Conservation (phyloP, 2,329 filamentous ascomycete genomes). For the Colletotrichum sp. region DNA sequence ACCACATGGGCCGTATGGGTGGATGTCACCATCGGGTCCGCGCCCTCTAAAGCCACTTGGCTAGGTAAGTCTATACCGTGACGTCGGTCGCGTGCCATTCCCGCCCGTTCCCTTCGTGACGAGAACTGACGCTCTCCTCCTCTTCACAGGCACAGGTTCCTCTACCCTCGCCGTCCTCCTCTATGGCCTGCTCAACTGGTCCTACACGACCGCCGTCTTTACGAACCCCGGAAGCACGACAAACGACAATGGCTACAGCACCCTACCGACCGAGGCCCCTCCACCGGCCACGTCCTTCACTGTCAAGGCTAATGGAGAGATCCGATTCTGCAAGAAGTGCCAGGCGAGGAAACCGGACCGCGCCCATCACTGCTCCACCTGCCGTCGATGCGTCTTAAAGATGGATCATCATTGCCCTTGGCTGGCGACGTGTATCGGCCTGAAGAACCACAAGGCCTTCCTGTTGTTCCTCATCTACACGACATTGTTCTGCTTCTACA, state of each 20-base stretch:
- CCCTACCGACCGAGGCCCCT: slow-evolving; percentile 76
- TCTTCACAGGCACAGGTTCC: slow-evolving; percentile 52
- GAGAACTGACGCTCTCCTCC: slow-evolving; percentile 16
- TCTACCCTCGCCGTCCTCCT: slow-evolving; percentile 72
- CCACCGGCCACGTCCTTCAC: slow-evolving; percentile 76
- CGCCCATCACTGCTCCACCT: slow-evolving; percentile 95
- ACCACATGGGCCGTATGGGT: slow-evolving; percentile 97
- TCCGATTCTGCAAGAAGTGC: slow-evolving; percentile 97
- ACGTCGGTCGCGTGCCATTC: background rate
- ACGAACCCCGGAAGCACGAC: slow-evolving; percentile 81
- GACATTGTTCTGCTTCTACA: slow-evolving; percentile 82
- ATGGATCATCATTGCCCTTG: slow-evolving; percentile 99
- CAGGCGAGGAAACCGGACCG: slow-evolving; percentile 93
- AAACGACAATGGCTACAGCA: slow-evolving; percentile 73
- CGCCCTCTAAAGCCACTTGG: slow-evolving; percentile 57
- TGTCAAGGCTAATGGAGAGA: slow-evolving; percentile 87
- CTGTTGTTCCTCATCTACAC: slow-evolving; percentile 91
- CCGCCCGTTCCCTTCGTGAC: slow-evolving; percentile 19
- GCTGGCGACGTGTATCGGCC: slow-evolving; percentile 93
- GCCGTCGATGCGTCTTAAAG: slow-evolving; percentile 92
- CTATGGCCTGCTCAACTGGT: slow-evolving; percentile 83
- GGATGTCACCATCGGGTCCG: slow-evolving; percentile 73
- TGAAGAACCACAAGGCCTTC: slow-evolving; percentile 96
- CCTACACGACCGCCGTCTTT: slow-evolving; percentile 92
- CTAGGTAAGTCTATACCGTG: slow-evolving; percentile 51